These are phyloP conservation scores for Fusarium euwallaceae DNA, from an alignment of 2,329 filamentous ascomycete genomes.

Conservation along the genomic window DNA sequence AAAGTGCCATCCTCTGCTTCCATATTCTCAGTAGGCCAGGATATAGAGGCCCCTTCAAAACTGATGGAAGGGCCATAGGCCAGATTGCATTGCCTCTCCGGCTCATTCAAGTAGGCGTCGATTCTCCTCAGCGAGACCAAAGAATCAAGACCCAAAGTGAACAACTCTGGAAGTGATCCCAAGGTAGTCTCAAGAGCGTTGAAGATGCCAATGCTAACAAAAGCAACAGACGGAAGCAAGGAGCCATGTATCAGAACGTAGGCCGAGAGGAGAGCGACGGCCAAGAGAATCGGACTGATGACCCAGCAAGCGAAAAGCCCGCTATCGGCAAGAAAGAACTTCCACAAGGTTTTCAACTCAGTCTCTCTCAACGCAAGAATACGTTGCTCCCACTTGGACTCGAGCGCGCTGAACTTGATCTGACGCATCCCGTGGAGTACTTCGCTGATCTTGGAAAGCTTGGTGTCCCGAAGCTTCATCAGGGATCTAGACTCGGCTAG, in stretches of 20 bases:
- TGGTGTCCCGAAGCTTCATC: constrained; percentile 81
- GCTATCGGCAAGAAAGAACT: constrained; percentile 73
- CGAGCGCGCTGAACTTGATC: constrained; percentile 84
- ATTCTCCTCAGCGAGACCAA: constrained; percentile 78
- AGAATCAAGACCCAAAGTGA: constrained; percentile 78
- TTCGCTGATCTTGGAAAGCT: constrained; percentile 80
- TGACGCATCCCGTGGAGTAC: constrained; percentile 82
- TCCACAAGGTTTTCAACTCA: constrained; percentile 76
- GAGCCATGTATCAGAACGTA: constrained; percentile 74
- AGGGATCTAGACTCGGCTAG: constrained; percentile 73
- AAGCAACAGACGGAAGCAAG: constrained; percentile 79
- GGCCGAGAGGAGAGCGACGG: constrained; percentile 75
- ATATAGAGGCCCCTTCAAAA: constrained; percentile 75
- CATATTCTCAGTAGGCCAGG: constrained; percentile 77
- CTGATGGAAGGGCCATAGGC: constrained; percentile 70
- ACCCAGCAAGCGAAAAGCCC: constrained; percentile 78
- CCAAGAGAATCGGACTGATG: constrained; percentile 77
- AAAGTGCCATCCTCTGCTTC: constrained; percentile 72
- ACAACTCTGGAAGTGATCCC: constrained; percentile 77
- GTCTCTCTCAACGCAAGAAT: constrained; percentile 71
- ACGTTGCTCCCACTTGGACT: constrained; percentile 78
- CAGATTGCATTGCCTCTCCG: constrained; percentile 70
- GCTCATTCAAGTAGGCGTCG: constrained; percentile 74
- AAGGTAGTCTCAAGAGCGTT: constrained; percentile 77
- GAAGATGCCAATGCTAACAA: constrained; percentile 83